These are phyloP conservation scores for Vitis riparia DNA, from an alignment of 164 flowering plant species.

Conservation along the genomic window DNA sequence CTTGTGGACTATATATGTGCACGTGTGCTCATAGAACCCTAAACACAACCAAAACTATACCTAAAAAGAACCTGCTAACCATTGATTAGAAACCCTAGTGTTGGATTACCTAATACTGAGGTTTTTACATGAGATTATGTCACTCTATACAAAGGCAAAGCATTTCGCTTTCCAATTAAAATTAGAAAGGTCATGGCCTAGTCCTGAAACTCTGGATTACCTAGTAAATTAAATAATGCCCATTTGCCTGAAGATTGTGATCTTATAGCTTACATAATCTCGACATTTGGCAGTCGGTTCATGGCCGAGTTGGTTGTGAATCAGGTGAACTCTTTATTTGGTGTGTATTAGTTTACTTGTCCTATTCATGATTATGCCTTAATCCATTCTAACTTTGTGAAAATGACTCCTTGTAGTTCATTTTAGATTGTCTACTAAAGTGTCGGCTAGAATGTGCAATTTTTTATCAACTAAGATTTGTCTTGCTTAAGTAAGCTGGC, in stretches of 20 bases:
- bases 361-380: conserved; percentile 10
- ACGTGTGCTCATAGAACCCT: conserved; percentile 35
- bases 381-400: neutral
- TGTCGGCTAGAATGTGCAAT: neutral
- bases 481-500: neutral
- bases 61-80: conserved; percentile 16
- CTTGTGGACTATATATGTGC: conserved; percentile 28
- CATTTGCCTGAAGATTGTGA: neutral
- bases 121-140: conserved; percentile 11
- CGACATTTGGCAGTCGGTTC: conserved; percentile 7
- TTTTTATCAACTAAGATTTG: neutral
- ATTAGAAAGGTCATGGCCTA: conserved; percentile 3
- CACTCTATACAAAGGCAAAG: conserved; percentile 6
- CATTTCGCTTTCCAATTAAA: neutral
- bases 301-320: no score
- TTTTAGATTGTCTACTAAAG: neutral
- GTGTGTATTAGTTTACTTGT: conserved; percentile 5
- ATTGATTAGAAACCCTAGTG: conserved; percentile 11
- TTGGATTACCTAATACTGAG: conserved; percentile 29
- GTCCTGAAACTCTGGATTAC: conserved; percentile 8
- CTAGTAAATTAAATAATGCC: neutral
- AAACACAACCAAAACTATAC: conserved; percentile 30
- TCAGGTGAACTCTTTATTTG: neutral
- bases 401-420: neutral
- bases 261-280: neutral